Evolutionary conservation across 768 basidiomycete species (phyloP).

Genomic region (Termitomyces sp.): DNA sequence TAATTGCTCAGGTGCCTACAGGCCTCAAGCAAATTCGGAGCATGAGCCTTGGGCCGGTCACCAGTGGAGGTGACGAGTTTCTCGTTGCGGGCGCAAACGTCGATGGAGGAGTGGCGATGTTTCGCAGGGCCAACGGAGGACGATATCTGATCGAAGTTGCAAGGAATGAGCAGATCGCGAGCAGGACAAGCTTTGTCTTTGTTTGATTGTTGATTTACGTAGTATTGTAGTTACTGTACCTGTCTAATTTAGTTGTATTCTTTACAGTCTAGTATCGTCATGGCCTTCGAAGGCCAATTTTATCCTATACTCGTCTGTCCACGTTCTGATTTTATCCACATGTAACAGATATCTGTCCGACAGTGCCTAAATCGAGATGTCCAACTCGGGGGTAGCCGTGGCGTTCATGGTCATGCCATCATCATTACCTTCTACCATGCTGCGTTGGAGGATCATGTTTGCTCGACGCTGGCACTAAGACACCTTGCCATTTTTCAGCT

Average conservation of each 20-base stretch:
- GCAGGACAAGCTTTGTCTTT: conserved; percentile 21
- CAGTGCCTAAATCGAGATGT: too few relatives aligned
- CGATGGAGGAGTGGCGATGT: conserved; percentile 55
- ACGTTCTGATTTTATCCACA: too few relatives aligned
- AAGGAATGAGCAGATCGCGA: conserved; percentile 42
- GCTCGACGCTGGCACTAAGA: too few relatives aligned
- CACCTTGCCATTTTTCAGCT: too few relatives aligned
- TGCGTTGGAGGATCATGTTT: too few relatives aligned
- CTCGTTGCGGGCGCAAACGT: conserved; percentile 49
- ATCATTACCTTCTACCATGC: too few relatives aligned
- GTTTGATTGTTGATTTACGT: not conserved
- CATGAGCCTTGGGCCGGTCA: conserved; percentile 43
- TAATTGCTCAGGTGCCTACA: conserved; percentile 49
- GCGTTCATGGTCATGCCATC: too few relatives aligned
- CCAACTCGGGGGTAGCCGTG: not conserved
- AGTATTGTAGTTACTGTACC: not conserved
- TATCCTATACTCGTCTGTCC: too few relatives aligned
- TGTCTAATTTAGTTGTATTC: not conserved
- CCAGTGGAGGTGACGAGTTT: conserved; percentile 39
- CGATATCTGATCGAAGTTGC: conserved; percentile 48
- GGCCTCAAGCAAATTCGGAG: conserved; percentile 53
- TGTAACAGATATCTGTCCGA: too few relatives aligned
- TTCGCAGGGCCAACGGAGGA: conserved; percentile 52
- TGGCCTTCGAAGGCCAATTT: too few relatives aligned
- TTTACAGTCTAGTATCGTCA: not conserved